These are phyloP conservation scores for Vinca minor DNA, from an alignment of 257 asterid genomes.

Conservation along the genomic window DNA sequence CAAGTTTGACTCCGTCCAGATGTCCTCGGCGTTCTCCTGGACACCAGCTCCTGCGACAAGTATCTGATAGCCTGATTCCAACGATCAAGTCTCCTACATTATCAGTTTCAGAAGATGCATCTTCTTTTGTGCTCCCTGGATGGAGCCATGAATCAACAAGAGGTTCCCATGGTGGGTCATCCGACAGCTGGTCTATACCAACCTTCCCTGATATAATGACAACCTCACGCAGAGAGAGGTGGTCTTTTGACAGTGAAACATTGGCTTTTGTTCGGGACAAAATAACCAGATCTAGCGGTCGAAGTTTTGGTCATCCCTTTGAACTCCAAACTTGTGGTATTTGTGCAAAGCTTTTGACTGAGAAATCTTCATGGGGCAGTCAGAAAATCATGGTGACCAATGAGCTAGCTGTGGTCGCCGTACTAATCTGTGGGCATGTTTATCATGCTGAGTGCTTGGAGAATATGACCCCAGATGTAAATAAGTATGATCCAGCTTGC, in stretches of 20 bases:
- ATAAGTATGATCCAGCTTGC: conserved; percentile 79
- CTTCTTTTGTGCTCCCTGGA: conserved; percentile 43
- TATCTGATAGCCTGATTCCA: conserved; percentile 60
- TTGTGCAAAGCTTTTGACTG: conserved; percentile 65
- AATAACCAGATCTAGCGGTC: conserved; percentile 46
- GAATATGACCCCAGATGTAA: conserved; percentile 71
- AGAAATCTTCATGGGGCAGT: conserved; percentile 57
- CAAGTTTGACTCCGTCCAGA: conserved; percentile 65
- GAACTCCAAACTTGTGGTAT: conserved; percentile 80
- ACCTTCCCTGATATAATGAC: conserved; percentile 55
- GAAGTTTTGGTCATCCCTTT: conserved; percentile 34
- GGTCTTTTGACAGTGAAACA: conserved; percentile 92
- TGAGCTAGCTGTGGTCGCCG: conserved; percentile 82
- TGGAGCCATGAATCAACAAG: conserved; percentile 70
- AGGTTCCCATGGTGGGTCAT: conserved; percentile 74
- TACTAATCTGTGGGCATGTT: conserved; percentile 78
- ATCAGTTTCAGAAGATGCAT: conserved; percentile 70
- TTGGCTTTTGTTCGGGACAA: conserved; percentile 53
- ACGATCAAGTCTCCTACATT: conserved; percentile 59
- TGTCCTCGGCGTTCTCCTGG: conserved; percentile 67
- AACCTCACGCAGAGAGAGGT: conserved; percentile 61
- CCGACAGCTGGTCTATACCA: conserved; percentile 81
- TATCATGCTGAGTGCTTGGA: conserved; percentile 96
- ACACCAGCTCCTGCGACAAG: conserved; percentile 53
- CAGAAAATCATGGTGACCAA: conserved; percentile 54